Evolutionary conservation across 306 rosid species (phyloP).

Genomic region (Albizia julibrissin): DNA sequence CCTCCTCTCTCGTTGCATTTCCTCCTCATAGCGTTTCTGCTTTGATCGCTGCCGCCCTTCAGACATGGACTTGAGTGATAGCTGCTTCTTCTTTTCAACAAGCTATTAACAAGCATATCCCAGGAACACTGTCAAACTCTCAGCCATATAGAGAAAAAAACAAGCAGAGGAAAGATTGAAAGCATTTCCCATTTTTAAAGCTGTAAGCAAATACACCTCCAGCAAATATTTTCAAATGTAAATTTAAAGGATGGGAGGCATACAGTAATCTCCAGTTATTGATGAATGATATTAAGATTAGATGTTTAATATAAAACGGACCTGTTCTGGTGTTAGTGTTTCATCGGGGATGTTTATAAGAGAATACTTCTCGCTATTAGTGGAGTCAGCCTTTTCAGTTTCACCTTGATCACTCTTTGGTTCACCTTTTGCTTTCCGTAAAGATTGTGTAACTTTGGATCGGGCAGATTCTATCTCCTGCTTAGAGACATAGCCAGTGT

Average conservation of each 20-base stretch:
- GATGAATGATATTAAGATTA: constrained; percentile 28
- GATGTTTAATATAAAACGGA: constrained; percentile 39
- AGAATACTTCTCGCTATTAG: constrained; percentile 61
- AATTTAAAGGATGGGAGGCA: constrained; percentile 12
- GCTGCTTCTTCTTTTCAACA: constrained; percentile 75
- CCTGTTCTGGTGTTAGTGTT: constrained; percentile 86
- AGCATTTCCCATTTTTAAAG: constrained; percentile 1
- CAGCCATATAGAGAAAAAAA: constrained; percentile 11
- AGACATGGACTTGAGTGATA: constrained; percentile 85
- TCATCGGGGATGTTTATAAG: constrained; percentile 84
- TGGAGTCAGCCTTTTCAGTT: constrained; percentile 59
- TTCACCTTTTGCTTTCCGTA: constrained; percentile 91
- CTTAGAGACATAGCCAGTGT: constrained; percentile 83
- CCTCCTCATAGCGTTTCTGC: constrained; percentile 82
- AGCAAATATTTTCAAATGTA: constrained; percentile 8
- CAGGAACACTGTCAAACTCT: constrained; percentile 19
- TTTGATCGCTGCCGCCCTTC: constrained; percentile 90
- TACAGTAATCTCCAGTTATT: constrained; percentile 27
- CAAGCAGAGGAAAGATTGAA: constrained; percentile 1
- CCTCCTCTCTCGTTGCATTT: constrained; percentile 72
- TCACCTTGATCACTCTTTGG: constrained; percentile 75
- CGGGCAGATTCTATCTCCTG: constrained; percentile 88
- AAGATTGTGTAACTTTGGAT: constrained; percentile 67
- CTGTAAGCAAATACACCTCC: background rate
- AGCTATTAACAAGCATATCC: constrained; percentile 54